Conservation (phyloP, 2,329 filamentous ascomycete species). For the Emmonsia crescens region DNA sequence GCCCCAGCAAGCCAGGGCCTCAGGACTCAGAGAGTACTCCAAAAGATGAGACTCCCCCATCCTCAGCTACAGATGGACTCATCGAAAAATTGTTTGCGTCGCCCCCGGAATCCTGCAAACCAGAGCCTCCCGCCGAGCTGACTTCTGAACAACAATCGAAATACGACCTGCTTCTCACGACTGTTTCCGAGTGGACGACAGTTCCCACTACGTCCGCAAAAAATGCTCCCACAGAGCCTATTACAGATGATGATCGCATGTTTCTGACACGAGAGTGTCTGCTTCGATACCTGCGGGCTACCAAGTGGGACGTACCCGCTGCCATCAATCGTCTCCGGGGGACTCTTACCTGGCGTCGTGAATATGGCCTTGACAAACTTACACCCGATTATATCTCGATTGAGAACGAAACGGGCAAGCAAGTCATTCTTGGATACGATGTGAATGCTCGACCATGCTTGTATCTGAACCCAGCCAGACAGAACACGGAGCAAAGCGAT, state of each 20-base stretch:
- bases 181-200: constrained; percentile 59
- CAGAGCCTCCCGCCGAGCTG: constrained; percentile 48
- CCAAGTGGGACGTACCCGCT: constrained; percentile 73
- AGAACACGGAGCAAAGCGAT: constrained; percentile 82
- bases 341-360: constrained; percentile 78
- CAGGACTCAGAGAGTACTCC: constrained; percentile 9
- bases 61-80: constrained; percentile 28
- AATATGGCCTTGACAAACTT: constrained; percentile 66
- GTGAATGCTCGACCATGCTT: constrained; percentile 75
- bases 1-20: neutral
- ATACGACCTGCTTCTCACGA: constrained; percentile 64
- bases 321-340: constrained; percentile 67
- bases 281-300: constrained; percentile 82
- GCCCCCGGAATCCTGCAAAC: constrained; percentile 48
- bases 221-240: constrained; percentile 46
- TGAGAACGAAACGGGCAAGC: constrained; percentile 96
- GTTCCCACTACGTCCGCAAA: constrained; percentile 55
- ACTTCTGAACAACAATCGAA: constrained; percentile 69
- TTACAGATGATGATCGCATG: constrained; percentile 71
- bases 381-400: constrained; percentile 80
- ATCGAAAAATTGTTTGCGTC: constrained; percentile 48
- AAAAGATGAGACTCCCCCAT: constrained; percentile 24
- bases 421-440: constrained; percentile 81
- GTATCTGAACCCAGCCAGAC: constrained; percentile 77
- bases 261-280: constrained; percentile 91